A percentile compares a stretch with the other conserved stretches of the same genome.
These are phyloP conservation scores for Apiospora marii DNA, from an alignment of 2,329 filamentous ascomycete genomes.

Conservation along the genomic window DNA sequence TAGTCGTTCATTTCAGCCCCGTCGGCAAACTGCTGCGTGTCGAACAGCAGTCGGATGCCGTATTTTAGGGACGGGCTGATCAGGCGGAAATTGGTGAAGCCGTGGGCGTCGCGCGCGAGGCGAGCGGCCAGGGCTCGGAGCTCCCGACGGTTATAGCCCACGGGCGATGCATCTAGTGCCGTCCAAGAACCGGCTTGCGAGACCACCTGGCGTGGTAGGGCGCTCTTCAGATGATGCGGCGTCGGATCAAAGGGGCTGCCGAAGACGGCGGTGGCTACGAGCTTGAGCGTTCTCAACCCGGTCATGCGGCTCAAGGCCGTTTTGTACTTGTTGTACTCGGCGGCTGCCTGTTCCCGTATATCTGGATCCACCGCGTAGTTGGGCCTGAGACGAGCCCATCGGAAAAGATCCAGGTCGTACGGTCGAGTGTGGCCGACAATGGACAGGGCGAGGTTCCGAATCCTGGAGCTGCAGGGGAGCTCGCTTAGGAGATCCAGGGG, in stretches of 20 bases:
- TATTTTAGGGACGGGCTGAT: neutral
- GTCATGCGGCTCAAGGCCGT: neutral
- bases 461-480: neutral
- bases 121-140: neutral
- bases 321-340: neutral
- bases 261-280: neutral
- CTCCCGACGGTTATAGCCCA: neutral
- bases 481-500: neutral
- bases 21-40: neutral
- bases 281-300: neutral
- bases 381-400: neutral
- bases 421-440: neutral
- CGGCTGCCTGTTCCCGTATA: neutral
- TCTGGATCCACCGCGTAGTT: neutral
- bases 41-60: neutral
- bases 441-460: conserved; percentile 3
- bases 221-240: neutral
- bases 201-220: neutral
- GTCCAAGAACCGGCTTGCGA: neutral
- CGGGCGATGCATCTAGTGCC: neutral
- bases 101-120: neutral
- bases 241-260: neutral
- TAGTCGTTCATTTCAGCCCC: neutral
- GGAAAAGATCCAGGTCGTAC: neutral
- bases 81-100: neutral